Base-by-base conservation (phyloP, 2,329 filamentous ascomycete species). In the Claviceps sp. region DNA sequence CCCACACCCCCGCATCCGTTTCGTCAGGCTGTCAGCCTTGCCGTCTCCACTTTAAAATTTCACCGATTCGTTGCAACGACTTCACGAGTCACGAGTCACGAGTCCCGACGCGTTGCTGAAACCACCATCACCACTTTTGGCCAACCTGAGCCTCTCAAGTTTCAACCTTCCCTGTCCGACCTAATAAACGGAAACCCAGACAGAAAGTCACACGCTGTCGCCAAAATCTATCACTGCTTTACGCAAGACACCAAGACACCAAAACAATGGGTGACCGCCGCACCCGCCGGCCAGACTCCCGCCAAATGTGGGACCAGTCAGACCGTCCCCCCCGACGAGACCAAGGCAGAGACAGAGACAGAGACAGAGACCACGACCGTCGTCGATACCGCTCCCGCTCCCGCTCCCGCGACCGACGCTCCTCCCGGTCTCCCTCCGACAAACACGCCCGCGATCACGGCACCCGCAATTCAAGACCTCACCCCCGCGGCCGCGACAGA, bases 271-370 rank as follows among this genome's bases (percentile, higher is more conserved):
- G 57, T 48, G 67, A 70, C 55, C 62, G 66, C 48, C 62, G 66
- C 47, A 55, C 57, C 26, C 62, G 65, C 50, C 64, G 67, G 46
- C 63, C 64, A 24, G 80, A 84, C 58, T 79, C 75, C 64, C 75
- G 75, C 49, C 72, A 77, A 50, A 80, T 79, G 74, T 80, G 79
- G 77, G 81, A 85, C 55, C 73, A 77, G 43, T 67, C 71, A 11
- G 71, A 73, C 51, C 67, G 70, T 18, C 67, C 66, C 50, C 65
- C 64, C 50, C 50, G 47, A 37, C 48, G 47, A 16, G 30, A 30
- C 30, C 30, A 30, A 30, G 30, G 30, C 30, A 30, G 30, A 30
- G 26, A 9, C 26, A 30, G 26, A 26, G 26, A 26, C 26, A 26
- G 26, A 30, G 64, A 65, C 50, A 65, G 67, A 30, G 58, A 61